Percentiles rank a stretch among this genome's conserved stretches.
Evolutionary conservation across 768 basidiomycete species (phyloP).

Genomic region (Austroboletus eburneus): DNA sequence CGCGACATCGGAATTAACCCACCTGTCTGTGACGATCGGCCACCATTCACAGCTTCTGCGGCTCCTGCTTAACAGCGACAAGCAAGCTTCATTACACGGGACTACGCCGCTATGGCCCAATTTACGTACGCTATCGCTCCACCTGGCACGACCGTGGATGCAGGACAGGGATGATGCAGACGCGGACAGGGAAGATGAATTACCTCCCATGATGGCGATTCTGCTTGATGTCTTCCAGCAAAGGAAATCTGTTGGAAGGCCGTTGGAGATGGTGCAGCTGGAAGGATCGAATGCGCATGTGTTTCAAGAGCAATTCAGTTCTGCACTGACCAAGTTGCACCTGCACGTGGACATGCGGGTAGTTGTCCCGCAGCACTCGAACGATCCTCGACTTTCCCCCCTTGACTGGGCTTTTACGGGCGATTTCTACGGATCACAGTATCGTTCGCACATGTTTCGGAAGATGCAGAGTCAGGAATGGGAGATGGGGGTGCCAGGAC

Average conservation of each 20-base stretch:
- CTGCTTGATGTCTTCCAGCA: constrained; percentile 31
- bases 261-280: constrained; percentile 23
- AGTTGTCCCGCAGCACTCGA: constrained; percentile 9
- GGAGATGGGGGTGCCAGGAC: constrained; percentile 17
- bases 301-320: constrained; percentile 26
- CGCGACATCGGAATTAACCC: constrained; percentile 32
- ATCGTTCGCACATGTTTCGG: constrained; percentile 28
- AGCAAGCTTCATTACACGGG: constrained; percentile 31
- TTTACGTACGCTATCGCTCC: constrained; percentile 28
- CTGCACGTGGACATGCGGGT: constrained; percentile 24
- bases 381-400: constrained; percentile 18
- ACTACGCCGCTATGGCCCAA: constrained; percentile 30
- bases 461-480: constrained; percentile 29
- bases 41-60: constrained; percentile 31
- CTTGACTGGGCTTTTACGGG: constrained; percentile 27
- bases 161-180: constrained; percentile 30
- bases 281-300: constrained; percentile 20
- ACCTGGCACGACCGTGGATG: constrained; percentile 26
- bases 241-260: constrained; percentile 27
- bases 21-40: constrained; percentile 33
- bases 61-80: constrained; percentile 32
- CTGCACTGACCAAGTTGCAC: constrained; percentile 24
- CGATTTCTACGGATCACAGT: constrained; percentile 29
- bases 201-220: constrained; percentile 28
- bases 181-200: constrained; percentile 31